Base-by-base conservation (phyloP, 495 filamentous ascomycete genomes). In the Penicillium riverlandense region DNA sequence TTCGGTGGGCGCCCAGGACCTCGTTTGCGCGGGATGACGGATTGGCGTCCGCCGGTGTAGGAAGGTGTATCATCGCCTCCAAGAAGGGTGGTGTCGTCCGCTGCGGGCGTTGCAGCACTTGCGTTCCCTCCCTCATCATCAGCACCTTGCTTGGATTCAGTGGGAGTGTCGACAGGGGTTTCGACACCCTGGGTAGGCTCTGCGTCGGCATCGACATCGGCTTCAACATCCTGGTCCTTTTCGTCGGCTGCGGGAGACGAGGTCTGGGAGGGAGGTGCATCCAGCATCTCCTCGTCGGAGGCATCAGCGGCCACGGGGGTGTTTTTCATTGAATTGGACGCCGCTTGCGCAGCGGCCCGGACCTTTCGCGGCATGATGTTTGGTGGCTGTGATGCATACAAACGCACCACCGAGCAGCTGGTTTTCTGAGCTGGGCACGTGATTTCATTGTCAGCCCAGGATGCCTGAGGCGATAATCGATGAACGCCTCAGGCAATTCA, bases 1-100 rank as follows among this genome's bases (percentile, higher is more conserved):
- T 89, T 90, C 14, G 90, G 87, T 1, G 89, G 90, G 28, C 90
- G 81, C 11, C 90, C 90, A 2, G 90, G 76, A 35, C 90, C 85
- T 49, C 86, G 79, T 58, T 87, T 84, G 53, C 86, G 82, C 61
- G 82, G 71, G 67, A 80, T 68, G 62, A 82, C 52, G 53, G 82
- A 66, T 13, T 50, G 55, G 29, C 63, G 64, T 29, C 65, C 65
- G 29, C 55, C 60, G 27, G 33, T 59, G 49, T 45, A 62, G 16
- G 62, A 47, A 8, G 61, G 58, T 8, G 63, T 58, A 31, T 51
- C 41, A 11, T 56, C 62, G 16, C 40, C 55, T 27, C 61, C 65
- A 41, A 72, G 62, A 27, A 58, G 59, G 0, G 61, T 41, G 32
- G 68, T 63, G 7, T 66, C 63, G 22, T 72, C 67, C 29, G 46